Evolutionary conservation across 768 basidiomycete species (phyloP), one percentile per base, ranked within the genome.

Genomic region (Russula dissimulans): DNA sequence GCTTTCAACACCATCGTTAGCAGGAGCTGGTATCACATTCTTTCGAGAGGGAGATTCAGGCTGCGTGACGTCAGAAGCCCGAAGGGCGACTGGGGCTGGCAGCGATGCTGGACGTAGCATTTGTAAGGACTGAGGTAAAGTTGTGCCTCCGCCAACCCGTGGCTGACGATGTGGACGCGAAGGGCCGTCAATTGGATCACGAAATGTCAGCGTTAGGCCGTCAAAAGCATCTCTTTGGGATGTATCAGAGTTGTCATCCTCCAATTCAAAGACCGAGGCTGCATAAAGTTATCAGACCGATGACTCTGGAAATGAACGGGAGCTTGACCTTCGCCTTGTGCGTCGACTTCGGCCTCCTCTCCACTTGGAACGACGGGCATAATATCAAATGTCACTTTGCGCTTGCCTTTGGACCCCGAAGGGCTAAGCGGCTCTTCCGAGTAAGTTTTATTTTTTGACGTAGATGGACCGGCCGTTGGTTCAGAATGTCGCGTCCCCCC

Each of bases 321-420:
- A 48, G 43, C 10, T 56, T 44, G 59, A 70, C 73, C 60, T 63
- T 82, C 84, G 75, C 78, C 31, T 51, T 50, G 11, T 54, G 34
- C n/a, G 58, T 56, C 32, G 58, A 42, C 49, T 49, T 38, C 26
- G 41, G 34, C 41, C 51, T 56, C 73, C 70, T 45, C 68, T 67
- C 57, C 71, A 72, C 18, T 70, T 59, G 77, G 72, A 11, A 79
- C 77, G 42, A 77, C 81, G 22, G 83, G 80, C 67, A 84, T 75
- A 51, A 86, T 79, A 63, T 89, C 80, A 66, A 90, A 90, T 9
- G 85, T 87, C 34, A 90, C 85, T 69, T 83, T 87, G 61, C 82
- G 76, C 70, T 84, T 87, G 52, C 77, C 73, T 75, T 75, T 86
- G 75, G 68, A 57, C 34, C 57, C 54, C 38, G 55, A 47, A 10